phyloP scores from a whole-genome alignment of 2,329 filamentous ascomycete genomes.

The Davidsoniella eucalypti region DNA sequence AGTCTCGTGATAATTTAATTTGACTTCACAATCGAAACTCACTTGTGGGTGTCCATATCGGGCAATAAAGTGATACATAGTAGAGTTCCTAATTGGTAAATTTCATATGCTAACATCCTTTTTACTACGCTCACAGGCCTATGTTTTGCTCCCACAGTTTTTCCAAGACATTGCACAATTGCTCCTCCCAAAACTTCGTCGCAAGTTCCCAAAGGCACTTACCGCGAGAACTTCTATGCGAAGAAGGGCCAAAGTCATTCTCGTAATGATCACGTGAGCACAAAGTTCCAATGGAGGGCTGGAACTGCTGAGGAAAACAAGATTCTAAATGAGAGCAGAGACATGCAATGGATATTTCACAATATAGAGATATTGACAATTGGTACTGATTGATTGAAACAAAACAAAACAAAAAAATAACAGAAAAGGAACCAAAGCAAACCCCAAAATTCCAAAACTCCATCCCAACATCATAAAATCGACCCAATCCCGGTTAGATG shows the following conservation, averaged over 20 bases:
- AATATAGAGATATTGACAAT: too few relatives aligned
- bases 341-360: too few relatives aligned
- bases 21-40: too few relatives aligned
- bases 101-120: too few relatives aligned
- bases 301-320: background rate
- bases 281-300: constrained; percentile 1
- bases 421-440: too few relatives aligned
- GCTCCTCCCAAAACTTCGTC: constrained; percentile 45
- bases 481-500: too few relatives aligned
- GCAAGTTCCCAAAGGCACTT: constrained; percentile 38
- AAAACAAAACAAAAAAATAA: too few relatives aligned
- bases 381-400: too few relatives aligned
- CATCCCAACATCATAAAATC: too few relatives aligned
- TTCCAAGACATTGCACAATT: constrained; percentile 53
- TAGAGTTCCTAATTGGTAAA: background rate
- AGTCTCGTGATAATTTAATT: too few relatives aligned
- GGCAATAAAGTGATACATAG: background rate
- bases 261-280: background rate
- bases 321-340: background rate
- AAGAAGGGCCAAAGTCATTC: background rate
- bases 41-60: too few relatives aligned
- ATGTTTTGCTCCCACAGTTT: constrained; percentile 48
- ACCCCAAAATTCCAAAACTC: too few relatives aligned
- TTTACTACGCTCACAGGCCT: constrained; percentile 22
- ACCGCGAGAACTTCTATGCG: constrained; percentile 43